Evolutionary conservation across 2,329 filamentous ascomycete species (phyloP), one percentile per base, ranked within the genome.

Genomic region (Talaromyces sp.): DNA sequence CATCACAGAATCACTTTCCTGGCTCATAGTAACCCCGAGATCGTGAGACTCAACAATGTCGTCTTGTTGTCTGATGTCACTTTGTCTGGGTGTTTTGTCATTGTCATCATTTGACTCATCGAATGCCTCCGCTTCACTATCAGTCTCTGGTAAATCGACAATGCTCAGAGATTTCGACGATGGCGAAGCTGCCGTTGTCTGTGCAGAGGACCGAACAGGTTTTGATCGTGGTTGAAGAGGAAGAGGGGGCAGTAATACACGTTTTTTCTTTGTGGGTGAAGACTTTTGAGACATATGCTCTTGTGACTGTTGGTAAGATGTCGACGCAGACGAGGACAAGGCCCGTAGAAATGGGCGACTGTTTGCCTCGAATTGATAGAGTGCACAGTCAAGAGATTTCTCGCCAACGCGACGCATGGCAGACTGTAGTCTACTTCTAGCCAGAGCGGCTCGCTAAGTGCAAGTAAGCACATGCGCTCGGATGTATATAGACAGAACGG

Each of bases 371-470:
- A 79, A 72, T n/a, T 77, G 76, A 22, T 76, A 78, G 35, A 80
- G 65, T 16, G 77, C 73, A 19, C 75, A 76, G 64, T 80, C 78
- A 59, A 79, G 74, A 64, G 78, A 73, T 63, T 76, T 71, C 64
- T 75, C 70, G 65, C 71, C 70, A 48, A 78, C 73, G 62, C 72
- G 75, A 52, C 75, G 77, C 77, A 79, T 78, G 56, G 78, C 78
- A 47, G 70, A 74, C 69, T 78, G 78, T 60, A 80, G 71, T 66
- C 73, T 73, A 66, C 64, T 74, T 60, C 73, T 75, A 56, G 79
- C 76, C 11, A 79, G 72, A 48, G 60, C 71, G 60, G 78, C 78
- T 78, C 77, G 79, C 78, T 80, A 58, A 43, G 33, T 35, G 31
- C n/a, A 54, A 33, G 67, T 71, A 61, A 69, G 68, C 35, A 52